Evolutionary conservation across 495 filamentous ascomycete genomes (phyloP).

Genomic region (Annulohypoxylon stygium): DNA sequence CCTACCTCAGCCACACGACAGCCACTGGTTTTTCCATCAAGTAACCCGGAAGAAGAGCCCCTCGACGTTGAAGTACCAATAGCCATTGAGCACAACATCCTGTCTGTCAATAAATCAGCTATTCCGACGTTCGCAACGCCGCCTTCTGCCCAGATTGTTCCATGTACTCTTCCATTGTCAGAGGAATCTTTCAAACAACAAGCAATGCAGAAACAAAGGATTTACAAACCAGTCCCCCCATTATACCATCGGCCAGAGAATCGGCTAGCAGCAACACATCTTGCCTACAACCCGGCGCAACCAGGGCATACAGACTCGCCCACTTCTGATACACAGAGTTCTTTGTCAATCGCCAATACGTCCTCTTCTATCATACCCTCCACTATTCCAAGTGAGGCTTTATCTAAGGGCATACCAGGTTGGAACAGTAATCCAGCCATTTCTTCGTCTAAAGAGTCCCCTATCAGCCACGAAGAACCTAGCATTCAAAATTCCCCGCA

Average conservation of each 20-base stretch:
- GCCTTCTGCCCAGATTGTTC: conserved; percentile 59
- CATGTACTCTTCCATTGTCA: conserved; percentile 50
- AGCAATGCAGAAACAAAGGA: conserved; percentile 20
- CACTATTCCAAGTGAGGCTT: conserved; percentile 30
- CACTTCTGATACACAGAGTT: conserved; percentile 20
- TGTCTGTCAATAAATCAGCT: conserved; percentile 40
- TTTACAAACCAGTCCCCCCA: conserved; percentile 25
- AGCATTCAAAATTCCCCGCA: conserved; percentile 7
- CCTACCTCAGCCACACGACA: conserved; percentile 2
- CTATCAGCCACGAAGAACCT: neutral
- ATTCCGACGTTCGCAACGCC: conserved; percentile 48
- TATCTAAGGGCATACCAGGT: neutral
- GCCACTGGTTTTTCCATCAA: conserved; percentile 46
- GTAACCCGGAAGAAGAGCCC: conserved; percentile 60
- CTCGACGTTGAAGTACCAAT: conserved; percentile 67
- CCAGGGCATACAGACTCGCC: neutral
- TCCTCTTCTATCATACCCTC: conserved; percentile 49
- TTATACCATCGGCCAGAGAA: conserved; percentile 38
- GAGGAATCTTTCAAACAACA: conserved; percentile 9
- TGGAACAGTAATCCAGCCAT: neutral
- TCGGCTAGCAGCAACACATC: conserved; percentile 9
- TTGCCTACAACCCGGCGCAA: neutral
- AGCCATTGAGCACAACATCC: conserved; percentile 56
- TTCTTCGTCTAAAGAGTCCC: conserved; percentile 8
- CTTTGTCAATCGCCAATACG: conserved; percentile 25